phyloP scores from a whole-genome alignment of 148 eudicot species.

The Chenopodium berlandieri region DNA sequence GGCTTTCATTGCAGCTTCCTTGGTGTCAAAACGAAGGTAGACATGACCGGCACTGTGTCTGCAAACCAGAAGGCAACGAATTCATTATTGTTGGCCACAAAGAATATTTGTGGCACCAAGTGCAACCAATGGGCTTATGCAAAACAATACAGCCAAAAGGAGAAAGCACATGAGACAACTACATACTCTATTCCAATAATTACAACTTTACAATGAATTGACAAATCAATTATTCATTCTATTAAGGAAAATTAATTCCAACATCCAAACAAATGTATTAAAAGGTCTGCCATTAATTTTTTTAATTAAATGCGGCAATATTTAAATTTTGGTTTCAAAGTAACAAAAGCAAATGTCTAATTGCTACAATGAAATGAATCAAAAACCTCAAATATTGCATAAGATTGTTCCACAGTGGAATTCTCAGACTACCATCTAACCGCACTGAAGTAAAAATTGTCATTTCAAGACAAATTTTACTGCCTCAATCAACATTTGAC shows the following conservation, averaged over 20 bases:
- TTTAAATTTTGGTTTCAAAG: not conserved
- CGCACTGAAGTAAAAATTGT: not conserved
- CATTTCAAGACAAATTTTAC: not conserved
- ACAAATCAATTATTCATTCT: not conserved
- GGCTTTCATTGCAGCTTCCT: conserved; percentile 72
- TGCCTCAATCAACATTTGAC: not conserved
- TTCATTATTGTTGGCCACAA: not conserved
- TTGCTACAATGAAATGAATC: not conserved
- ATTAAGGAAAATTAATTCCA: not conserved
- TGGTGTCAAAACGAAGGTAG: conserved; percentile 70
- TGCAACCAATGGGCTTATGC: not conserved
- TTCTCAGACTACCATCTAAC: not conserved
- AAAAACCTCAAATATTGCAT: not conserved
- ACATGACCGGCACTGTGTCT: conserved; percentile 93
- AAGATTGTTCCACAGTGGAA: too few relatives aligned
- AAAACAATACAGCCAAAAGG: not conserved
- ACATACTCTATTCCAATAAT: not conserved
- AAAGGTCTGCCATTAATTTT: not conserved
- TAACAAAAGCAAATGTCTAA: not conserved
- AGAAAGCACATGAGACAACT: not conserved
- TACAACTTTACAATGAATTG: not conserved
- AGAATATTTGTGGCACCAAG: not conserved
- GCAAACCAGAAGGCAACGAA: conserved; percentile 16
- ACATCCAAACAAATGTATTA: not conserved
- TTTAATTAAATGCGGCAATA: not conserved